phyloP scores from a whole-genome alignment of 2,329 filamentous ascomycete genomes.

The Fusarium sp. region DNA sequence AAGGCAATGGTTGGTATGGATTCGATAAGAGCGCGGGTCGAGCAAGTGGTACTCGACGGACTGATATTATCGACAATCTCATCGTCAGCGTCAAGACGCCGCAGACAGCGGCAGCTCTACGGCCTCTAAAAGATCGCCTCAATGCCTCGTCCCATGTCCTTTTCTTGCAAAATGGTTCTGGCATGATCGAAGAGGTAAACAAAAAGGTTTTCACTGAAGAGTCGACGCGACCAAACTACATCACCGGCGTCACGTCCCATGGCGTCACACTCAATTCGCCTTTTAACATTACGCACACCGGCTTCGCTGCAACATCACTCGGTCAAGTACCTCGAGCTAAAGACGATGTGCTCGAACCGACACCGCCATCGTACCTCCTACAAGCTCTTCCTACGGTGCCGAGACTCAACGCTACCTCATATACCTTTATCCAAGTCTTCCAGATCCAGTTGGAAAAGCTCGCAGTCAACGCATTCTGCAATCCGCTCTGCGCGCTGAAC shows the following conservation, averaged over 20 bases:
- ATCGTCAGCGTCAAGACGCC: background rate
- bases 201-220: background rate
- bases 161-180: background rate
- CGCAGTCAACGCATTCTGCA: background rate
- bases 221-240: background rate
- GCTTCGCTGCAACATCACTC: background rate
- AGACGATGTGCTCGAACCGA: background rate
- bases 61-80: background rate
- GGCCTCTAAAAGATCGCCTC: background rate
- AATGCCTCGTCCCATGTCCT: background rate
- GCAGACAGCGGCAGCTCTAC: background rate
- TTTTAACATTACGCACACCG: background rate
- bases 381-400: background rate
- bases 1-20: background rate
- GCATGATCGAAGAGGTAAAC: background rate
- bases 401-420: background rate
- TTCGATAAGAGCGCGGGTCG: background rate
- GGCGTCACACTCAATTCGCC: background rate
- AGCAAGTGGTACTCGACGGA: background rate
- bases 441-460: background rate
- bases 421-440: background rate
- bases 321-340: background rate
- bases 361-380: background rate
- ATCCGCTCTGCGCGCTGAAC: background rate
- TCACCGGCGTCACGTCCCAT: background rate